Conservation (phyloP, 257 asterid genomes). For the Ocimum tenuiflorum region DNA sequence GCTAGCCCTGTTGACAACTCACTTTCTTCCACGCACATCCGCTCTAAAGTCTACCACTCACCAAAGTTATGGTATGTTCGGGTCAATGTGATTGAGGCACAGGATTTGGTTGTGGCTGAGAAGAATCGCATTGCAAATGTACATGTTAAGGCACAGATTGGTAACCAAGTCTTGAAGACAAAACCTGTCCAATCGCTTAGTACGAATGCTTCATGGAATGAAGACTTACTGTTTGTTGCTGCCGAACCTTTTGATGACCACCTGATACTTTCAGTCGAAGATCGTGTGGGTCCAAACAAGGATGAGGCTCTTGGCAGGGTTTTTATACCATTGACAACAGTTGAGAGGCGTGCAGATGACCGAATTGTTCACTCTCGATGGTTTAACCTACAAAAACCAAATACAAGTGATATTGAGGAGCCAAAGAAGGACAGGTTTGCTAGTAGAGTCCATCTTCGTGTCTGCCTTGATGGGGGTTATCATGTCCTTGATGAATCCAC, state of each 20-base stretch:
- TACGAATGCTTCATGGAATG: constrained; percentile 61
- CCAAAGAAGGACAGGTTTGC: constrained; percentile 6
- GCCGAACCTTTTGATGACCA: constrained; percentile 89
- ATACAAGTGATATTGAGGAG: constrained; percentile 11
- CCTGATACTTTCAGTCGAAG: constrained; percentile 57
- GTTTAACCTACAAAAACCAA: constrained; percentile 51
- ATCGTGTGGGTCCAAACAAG: constrained; percentile 54
- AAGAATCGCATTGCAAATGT: constrained; percentile 50
- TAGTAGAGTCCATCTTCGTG: constrained; percentile 15
- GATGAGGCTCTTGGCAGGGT: constrained; percentile 61
- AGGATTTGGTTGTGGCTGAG: constrained; percentile 52
- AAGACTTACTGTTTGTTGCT: constrained; percentile 76
- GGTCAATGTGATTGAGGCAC: constrained; percentile 76
- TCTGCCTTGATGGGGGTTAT: constrained; percentile 23
- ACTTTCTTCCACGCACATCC: constrained; percentile 36
- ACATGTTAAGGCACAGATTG: constrained; percentile 61
- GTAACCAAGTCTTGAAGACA: constrained; percentile 58
- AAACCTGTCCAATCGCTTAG: constrained; percentile 45
- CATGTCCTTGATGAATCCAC: constrained; percentile 23
- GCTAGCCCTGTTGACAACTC: constrained; percentile 40
- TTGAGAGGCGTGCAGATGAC: constrained; percentile 59
- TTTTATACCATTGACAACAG: constrained; percentile 45
- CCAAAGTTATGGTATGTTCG: constrained; percentile 87
- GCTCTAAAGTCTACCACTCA: constrained; percentile 80
- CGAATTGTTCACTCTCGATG: constrained; percentile 56